Conservation (phyloP, 2,329 filamentous ascomycete species). For the Diaporthe eres region DNA sequence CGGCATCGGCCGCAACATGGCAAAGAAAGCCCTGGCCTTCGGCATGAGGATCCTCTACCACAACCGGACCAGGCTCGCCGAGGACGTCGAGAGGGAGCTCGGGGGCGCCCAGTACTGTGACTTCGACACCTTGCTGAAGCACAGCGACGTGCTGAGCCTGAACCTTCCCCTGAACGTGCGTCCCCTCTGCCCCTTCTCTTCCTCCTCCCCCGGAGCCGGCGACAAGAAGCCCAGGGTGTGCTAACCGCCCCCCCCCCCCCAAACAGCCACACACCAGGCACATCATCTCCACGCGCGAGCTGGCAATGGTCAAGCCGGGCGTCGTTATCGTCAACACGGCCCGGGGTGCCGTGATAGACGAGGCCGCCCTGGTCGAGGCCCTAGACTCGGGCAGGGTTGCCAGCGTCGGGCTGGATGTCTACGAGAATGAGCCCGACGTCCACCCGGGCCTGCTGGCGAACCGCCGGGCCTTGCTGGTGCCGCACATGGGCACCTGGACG, state of each 20-base stretch:
- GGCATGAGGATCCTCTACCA: conserved; percentile 83
- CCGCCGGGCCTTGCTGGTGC: conserved; percentile 79
- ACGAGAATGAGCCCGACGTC: conserved; percentile 83
- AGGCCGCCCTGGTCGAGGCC: conserved; percentile 82
- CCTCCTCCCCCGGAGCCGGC: neutral
- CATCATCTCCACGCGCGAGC: conserved; percentile 79
- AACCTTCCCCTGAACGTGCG: conserved; percentile 86
- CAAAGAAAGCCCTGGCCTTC: conserved; percentile 80
- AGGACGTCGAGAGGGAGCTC: conserved; percentile 64
- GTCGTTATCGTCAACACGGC: conserved; percentile 87
- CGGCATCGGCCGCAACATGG: conserved; percentile 84
- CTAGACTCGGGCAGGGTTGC: conserved; percentile 78
- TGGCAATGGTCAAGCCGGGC: conserved; percentile 82
- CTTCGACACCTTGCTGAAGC: conserved; percentile 79
- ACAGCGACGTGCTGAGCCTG: conserved; percentile 83
- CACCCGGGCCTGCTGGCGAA: conserved; percentile 81
- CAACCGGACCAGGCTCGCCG: conserved; percentile 74
- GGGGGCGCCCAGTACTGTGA: conserved; percentile 75
- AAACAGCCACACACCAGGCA: conserved; percentile 75
- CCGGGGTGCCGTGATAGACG: conserved; percentile 85
- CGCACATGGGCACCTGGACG: conserved; percentile 88
- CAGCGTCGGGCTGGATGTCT: conserved; percentile 84
- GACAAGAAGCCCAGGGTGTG: neutral
- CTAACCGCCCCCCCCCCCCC: neutral
- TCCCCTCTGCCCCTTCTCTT: conserved; percentile 42